These are phyloP conservation scores for Monosporascus sp. DNA, from an alignment of 2,329 filamentous ascomycete species.

Conservation along the genomic window DNA sequence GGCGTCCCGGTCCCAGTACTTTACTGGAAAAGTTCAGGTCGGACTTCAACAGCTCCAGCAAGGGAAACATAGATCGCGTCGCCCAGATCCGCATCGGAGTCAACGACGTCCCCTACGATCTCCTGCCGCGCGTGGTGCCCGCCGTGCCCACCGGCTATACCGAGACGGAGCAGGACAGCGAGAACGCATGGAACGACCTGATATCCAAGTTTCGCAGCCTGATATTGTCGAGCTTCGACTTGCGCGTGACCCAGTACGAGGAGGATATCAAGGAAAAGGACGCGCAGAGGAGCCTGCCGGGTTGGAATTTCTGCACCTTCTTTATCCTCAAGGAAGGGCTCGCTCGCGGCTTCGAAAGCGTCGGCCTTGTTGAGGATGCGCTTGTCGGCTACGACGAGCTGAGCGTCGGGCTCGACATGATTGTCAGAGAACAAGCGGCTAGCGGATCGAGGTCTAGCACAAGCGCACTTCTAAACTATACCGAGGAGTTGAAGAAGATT, in stretches of 20 bases:
- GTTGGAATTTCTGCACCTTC: slow-evolving; percentile 99
- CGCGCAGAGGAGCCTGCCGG: slow-evolving; percentile 76
- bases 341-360: slow-evolving; percentile 89
- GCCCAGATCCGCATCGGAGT: slow-evolving; percentile 78
- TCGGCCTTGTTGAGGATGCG: slow-evolving; percentile 92
- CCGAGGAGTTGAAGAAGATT: slow-evolving; percentile 64
- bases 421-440: slow-evolving; percentile 68
- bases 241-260: slow-evolving; percentile 88
- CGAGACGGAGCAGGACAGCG: slow-evolving; percentile 72
- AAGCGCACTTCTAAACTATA: slow-evolving; percentile 66
- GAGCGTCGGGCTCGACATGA: slow-evolving; percentile 76
- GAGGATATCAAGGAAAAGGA: slow-evolving; percentile 96
- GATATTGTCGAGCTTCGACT: slow-evolving; percentile 86
- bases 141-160: slow-evolving; percentile 59
- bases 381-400: slow-evolving; percentile 93
- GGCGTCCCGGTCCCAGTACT: slow-evolving; percentile 74
- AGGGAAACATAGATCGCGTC: slow-evolving; percentile 69
- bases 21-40: slow-evolving; percentile 83
- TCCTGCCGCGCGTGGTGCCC: slow-evolving; percentile 57
- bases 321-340: slow-evolving; percentile 96
- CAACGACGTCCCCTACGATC: slow-evolving; percentile 62
- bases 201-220: slow-evolving; percentile 80
- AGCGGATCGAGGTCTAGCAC: slow-evolving; percentile 61
- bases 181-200: slow-evolving; percentile 78
- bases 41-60: slow-evolving; percentile 76